Conservation (phyloP, 2,329 filamentous ascomycete genomes). For the Didymella glomerata region DNA sequence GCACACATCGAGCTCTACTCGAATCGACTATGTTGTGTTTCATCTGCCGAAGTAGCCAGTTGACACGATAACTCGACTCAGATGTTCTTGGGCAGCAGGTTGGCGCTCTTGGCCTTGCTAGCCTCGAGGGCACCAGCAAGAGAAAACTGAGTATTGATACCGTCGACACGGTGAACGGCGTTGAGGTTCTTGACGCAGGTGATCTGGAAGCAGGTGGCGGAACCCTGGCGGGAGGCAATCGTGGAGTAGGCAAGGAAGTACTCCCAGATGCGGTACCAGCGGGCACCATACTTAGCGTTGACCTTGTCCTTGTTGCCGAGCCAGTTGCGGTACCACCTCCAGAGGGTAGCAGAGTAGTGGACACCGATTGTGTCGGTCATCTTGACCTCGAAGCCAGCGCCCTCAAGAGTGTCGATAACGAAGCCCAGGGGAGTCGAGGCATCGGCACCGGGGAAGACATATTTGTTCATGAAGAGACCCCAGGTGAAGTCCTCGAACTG, state of each 20-base stretch:
- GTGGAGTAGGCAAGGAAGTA: slow-evolving; percentile 87
- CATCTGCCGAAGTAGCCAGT: neutral
- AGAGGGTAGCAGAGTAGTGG: slow-evolving; percentile 95
- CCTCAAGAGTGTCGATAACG: slow-evolving; percentile 85
- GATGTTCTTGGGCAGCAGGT: slow-evolving; percentile 22
- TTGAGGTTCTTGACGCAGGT: slow-evolving; percentile 90
- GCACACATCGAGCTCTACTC: neutral
- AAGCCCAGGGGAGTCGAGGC: slow-evolving; percentile 92
- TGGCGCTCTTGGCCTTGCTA: slow-evolving; percentile 49
- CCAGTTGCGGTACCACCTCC: slow-evolving; percentile 99
- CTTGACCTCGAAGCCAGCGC: slow-evolving; percentile 90
- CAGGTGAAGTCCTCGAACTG: slow-evolving; percentile 98
- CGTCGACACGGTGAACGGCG: slow-evolving; percentile 81
- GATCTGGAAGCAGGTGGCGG: slow-evolving; percentile 87
- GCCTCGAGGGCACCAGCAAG: slow-evolving; percentile 71
- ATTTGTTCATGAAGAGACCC: slow-evolving; percentile 99
- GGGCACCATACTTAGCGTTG: slow-evolving; percentile 89
- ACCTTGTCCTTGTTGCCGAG: slow-evolving; percentile 92
- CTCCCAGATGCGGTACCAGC: slow-evolving; percentile 97
- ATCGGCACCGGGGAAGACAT: slow-evolving; percentile 96
- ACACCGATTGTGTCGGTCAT: slow-evolving; percentile 90
- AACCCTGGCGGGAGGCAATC: slow-evolving; percentile 83
- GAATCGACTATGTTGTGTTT: slow-evolving; percentile 1
- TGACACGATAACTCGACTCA: neutral
- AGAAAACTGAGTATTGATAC: slow-evolving; percentile 72